These are phyloP conservation scores for Trichoderma endophyticum DNA, from an alignment of 2,329 filamentous ascomycete species.

Conservation along the genomic window DNA sequence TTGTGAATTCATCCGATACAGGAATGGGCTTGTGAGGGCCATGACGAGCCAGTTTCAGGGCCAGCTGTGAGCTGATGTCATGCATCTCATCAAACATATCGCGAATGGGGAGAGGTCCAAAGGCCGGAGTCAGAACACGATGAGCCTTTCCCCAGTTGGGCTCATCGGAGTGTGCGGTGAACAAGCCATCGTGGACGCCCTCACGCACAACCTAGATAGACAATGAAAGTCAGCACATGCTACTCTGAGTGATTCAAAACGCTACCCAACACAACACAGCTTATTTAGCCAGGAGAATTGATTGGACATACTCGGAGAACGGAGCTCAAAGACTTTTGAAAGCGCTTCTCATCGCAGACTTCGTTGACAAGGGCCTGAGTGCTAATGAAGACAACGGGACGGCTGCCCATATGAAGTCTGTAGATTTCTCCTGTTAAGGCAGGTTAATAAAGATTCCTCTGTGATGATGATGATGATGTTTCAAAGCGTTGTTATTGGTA, in stretches of 20 bases:
- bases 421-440: constrained; percentile 53
- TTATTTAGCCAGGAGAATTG: background rate
- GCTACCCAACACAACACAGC: background rate
- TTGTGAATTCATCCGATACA: constrained; percentile 65
- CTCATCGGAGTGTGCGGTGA: constrained; percentile 55
- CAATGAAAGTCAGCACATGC: background rate
- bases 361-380: constrained; percentile 59
- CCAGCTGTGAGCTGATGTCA: constrained; percentile 63
- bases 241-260: background rate
- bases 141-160: constrained; percentile 67
- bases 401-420: constrained; percentile 50
- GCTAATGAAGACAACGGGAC: constrained; percentile 48
- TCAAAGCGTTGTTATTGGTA: background rate
- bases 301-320: constrained; percentile 39
- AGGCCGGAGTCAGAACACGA: constrained; percentile 63
- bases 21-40: constrained; percentile 56
- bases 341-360: constrained; percentile 63
- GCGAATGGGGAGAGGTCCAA: constrained; percentile 65
- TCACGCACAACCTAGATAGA: constrained; percentile 50
- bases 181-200: constrained; percentile 62
- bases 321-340: constrained; percentile 54
- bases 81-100: constrained; percentile 68
- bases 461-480: background rate
- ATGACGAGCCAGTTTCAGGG: constrained; percentile 65
- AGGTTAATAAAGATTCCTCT: background rate